phyloP scores from a whole-genome alignment of 805 yeast species.

The Pichia membranifaciens region DNA sequence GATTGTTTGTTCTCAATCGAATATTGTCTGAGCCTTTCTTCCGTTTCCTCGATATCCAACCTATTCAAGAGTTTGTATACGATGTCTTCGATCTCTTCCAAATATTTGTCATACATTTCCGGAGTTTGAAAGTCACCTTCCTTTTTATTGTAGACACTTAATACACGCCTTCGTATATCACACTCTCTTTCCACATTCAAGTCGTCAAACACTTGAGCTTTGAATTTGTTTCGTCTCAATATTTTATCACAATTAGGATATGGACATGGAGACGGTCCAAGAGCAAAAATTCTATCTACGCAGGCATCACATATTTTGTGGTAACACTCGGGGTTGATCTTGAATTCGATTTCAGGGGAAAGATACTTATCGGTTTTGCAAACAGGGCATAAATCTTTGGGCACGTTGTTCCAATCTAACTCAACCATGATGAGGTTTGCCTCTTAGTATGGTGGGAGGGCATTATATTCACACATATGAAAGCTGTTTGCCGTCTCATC shows the following conservation, averaged over 20 bases:
- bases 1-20: constrained; percentile 69
- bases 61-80: constrained; percentile 71
- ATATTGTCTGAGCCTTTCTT: constrained; percentile 57
- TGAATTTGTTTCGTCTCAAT: constrained; percentile 81
- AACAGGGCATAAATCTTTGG: constrained; percentile 73
- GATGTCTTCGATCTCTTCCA: constrained; percentile 78
- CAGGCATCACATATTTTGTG: constrained; percentile 97
- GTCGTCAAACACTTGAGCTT: constrained; percentile 90
- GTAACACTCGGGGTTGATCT: constrained; percentile 95
- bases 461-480: too few relatives aligned
- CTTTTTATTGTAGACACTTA: constrained; percentile 72
- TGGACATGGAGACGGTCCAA: constrained; percentile 97
- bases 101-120: constrained; percentile 63
- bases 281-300: constrained; percentile 87
- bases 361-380: constrained; percentile 93
- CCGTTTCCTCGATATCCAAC: constrained; percentile 63
- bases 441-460: too few relatives aligned
- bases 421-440: constrained; percentile 32
- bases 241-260: constrained; percentile 86
- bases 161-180: constrained; percentile 77
- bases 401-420: constrained; percentile 31
- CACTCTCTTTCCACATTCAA: constrained; percentile 85
- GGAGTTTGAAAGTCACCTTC: constrained; percentile 62
- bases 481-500: too few relatives aligned
- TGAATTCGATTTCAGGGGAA: constrained; percentile 86